Conservation (phyloP, 2,329 filamentous ascomycete genomes). For the Exophiala calicioides region DNA sequence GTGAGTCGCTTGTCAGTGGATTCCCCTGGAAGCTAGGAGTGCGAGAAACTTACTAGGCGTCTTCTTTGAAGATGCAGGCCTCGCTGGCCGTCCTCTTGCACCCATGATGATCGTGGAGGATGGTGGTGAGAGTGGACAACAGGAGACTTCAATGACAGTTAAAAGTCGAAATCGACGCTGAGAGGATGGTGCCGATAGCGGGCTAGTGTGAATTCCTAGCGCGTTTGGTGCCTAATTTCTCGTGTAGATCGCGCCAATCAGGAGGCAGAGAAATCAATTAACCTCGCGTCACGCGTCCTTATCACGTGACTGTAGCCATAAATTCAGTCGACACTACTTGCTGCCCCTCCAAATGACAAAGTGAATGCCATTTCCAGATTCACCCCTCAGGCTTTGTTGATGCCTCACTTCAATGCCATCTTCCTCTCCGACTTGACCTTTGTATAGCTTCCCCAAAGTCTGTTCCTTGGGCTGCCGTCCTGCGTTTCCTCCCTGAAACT, state of each 20-base stretch:
- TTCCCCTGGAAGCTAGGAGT: not conserved
- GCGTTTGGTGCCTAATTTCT: slow-evolving; percentile 13
- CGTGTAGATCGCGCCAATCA: too few relatives aligned
- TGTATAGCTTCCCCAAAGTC: not conserved
- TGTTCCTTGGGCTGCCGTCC: too few relatives aligned
- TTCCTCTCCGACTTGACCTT: not conserved
- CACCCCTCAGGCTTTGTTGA: too few relatives aligned
- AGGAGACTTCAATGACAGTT: slow-evolving; percentile 1
- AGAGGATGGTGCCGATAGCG: too few relatives aligned
- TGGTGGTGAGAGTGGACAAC: slow-evolving; percentile 3
- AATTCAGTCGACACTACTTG: too few relatives aligned
- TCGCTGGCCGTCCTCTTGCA: slow-evolving; percentile 16
- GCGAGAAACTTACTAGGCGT: slow-evolving; percentile 10
- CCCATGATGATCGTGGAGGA: slow-evolving; percentile 23
- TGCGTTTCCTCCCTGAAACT: not conserved
- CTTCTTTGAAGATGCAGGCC: slow-evolving; percentile 14
- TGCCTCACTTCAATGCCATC: too few relatives aligned
- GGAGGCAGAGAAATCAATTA: too few relatives aligned
- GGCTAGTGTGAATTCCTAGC: slow-evolving; percentile 15
- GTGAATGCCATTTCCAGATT: too few relatives aligned
- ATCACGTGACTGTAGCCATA: too few relatives aligned
- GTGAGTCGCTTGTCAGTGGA: not conserved
- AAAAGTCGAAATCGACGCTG: slow-evolving; percentile 8
- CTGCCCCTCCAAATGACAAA: too few relatives aligned
- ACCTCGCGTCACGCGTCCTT: too few relatives aligned